Conservation (phyloP, 1,139 yeast species). For the Arxiozyma telluris region DNA sequence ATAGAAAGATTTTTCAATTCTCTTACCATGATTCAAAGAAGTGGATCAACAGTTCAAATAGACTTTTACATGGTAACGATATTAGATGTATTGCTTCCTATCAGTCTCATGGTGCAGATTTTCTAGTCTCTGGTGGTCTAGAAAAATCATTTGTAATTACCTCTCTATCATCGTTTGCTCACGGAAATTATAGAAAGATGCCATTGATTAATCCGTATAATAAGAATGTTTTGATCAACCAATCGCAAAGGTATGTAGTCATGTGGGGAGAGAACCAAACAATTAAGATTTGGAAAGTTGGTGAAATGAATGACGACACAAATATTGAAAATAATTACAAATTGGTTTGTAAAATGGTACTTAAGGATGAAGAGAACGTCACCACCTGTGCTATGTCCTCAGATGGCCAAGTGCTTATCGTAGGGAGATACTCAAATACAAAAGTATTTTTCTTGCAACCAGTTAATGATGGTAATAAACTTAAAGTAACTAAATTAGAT, state of each 20-base stretch:
- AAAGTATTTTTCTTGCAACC: conserved; percentile 55
- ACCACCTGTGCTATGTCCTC: conserved; percentile 59
- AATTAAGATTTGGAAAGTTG: conserved; percentile 70
- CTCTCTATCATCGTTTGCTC: conserved; percentile 55
- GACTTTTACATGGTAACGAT: conserved; percentile 84
- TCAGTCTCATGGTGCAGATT: conserved; percentile 60
- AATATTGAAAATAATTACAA: conserved; percentile 26
- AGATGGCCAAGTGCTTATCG: conserved; percentile 59
- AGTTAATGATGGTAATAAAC: conserved; percentile 27
- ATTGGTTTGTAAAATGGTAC: conserved; percentile 54
- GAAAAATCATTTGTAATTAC: conserved; percentile 72
- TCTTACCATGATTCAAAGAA: conserved; percentile 34
- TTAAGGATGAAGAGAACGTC: conserved; percentile 76
- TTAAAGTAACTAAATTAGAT: conserved; percentile 45
- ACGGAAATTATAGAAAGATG: conserved; percentile 65
- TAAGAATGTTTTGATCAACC: conserved; percentile 46
- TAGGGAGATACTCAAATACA: conserved; percentile 59
- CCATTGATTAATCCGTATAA: conserved; percentile 54
- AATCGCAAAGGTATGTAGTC: conserved; percentile 43
- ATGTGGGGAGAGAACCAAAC: conserved; percentile 73
- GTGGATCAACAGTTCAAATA: conserved; percentile 76
- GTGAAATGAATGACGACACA: conserved; percentile 17
- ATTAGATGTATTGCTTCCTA: conserved; percentile 68
- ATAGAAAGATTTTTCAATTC: conserved; percentile 69
- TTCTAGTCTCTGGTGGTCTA: conserved; percentile 82